Evolutionary conservation across 441 rosid genomes (phyloP), one percentile per base, ranked within the genome.

Genomic region (Syzygium malaccense): DNA sequence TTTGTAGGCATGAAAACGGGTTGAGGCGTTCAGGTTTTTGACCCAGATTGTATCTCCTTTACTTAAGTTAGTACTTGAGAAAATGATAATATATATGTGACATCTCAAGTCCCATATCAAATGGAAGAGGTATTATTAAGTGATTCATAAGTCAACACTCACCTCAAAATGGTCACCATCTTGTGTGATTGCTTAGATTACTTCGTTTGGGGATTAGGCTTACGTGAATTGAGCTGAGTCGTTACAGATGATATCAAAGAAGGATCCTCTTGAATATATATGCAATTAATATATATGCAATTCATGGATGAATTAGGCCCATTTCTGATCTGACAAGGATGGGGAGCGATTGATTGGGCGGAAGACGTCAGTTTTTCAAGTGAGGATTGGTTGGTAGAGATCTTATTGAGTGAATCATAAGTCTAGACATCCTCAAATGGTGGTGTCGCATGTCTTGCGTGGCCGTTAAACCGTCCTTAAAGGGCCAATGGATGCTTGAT

Each of bases 201-300:
- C 7, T 60, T 60, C 7, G n/a, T 60, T 60, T 14, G 2, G 13
- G 15, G 1, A 0, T 60, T 60, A 3, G 37, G 1, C 6, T 12
- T 12, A 1, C 0, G 3, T 64, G 2, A 0, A 64, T 1, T 0
- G 0, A 0, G 3, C 0, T 15, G 0, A 0, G 20, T 64, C 12
- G 1, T 64, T 64, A 64, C 12, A 17, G 0, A 64, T 64, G 41
- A 6, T 64, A 64, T 30, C 41, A 17, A 3, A 64, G 6, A 6
- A 17, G 4, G 2, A 64, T 5, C 11, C 20, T 26, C 23, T 68
- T 30, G 0, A 0, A 4, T 30, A 32, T 3, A 18, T 66, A 32
- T 7, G 0, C 1, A 30, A 1, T 30, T 68, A 0, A 0, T n/a
- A 30, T n/a, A 1, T 30, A 33, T 4, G 3, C 3, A 41, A 41